Base-by-base conservation (phyloP, 768 basidiomycete genomes). In the Phylloporus rhodoxanthus region DNA sequence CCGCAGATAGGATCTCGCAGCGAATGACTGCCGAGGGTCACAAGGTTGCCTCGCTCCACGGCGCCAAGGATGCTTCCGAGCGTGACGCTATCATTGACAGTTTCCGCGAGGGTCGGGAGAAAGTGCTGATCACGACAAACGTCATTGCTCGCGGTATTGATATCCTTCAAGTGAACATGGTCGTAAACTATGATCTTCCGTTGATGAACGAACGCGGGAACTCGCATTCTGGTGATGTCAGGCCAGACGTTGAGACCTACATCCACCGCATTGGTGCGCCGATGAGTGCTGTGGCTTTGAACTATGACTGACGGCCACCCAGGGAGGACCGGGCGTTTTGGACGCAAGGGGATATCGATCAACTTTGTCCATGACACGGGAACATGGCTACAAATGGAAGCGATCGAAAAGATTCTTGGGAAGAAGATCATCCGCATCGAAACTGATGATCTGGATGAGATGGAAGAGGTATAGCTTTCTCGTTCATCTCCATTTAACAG, bases 141-240 rank as follows among this genome's bases (percentile, higher is more conserved):
- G 96, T 99, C 63, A 88, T 98, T 55, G 94, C 96, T 1, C 84
- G 96, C 15, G 96, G 96, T 37, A 98, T 99, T 72, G 96, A 99
- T 61, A 96, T 99, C 62, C 76, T 92, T 48, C 95, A 97, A 73
- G 96, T 99, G 60, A 99, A 97, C 75, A 93, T 99, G 93, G 95
- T 98, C n/a, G 92, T 99, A 68, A 98, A 98, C 71, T 99, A 98
- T 64, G 94, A 97, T 64, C 78, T 96, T 23, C 93, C 94, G 0
- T 72, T 92, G 40, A 81, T 89, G 79, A 85, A 81, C 57, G 87
- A 89, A 60, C 82, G 86, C 13, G 69, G 59, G 47, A 67, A 64
- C 57, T 62, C 55, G 43, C 73, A 62, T 54, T 64, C 56, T 2
- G 68, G 64, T 20, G 85, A 87, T 53, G 76, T 67, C 57, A 74